phyloP scores from a whole-genome alignment of 2,329 filamentous ascomycete species.

The Tolypocladium paradoxum region DNA sequence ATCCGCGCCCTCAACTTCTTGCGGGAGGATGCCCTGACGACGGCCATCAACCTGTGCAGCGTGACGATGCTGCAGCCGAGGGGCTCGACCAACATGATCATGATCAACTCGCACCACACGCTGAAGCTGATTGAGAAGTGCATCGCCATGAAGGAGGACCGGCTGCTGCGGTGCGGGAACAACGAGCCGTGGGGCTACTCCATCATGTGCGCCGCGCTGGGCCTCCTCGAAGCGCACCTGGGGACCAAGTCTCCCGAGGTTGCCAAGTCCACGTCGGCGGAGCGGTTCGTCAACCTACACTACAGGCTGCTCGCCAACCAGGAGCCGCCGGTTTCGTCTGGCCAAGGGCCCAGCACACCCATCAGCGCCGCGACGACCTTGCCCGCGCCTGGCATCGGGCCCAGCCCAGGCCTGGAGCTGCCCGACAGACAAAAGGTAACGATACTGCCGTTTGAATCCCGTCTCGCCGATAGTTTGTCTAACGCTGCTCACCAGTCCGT shows the following conservation, averaged over 20 bases:
- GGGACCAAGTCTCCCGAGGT: conserved; percentile 44
- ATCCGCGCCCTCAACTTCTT: conserved; percentile 49
- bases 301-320: conserved; percentile 46
- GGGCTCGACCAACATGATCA: conserved; percentile 50
- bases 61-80: conserved; percentile 50
- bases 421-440: conserved; percentile 28
- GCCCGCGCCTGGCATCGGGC: conserved; percentile 13
- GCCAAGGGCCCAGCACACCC: conserved; percentile 12
- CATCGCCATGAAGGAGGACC: conserved; percentile 49
- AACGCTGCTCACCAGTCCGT: conserved; percentile 23
- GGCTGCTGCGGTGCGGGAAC: conserved; percentile 49
- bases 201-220: conserved; percentile 50
- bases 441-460: neutral
- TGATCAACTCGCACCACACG: conserved; percentile 50
- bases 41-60: conserved; percentile 50
- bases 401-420: conserved; percentile 21
- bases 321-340: conserved; percentile 29
- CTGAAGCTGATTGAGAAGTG: conserved; percentile 52
- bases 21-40: conserved; percentile 47
- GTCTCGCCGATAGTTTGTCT: conserved; percentile 12
- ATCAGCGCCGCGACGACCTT: conserved; percentile 10
- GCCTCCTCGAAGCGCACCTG: conserved; percentile 48
- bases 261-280: conserved; percentile 47
- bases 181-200: conserved; percentile 55
- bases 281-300: conserved; percentile 48